These are phyloP conservation scores for Malus fusca DNA, from an alignment of 306 rosid species.

Conservation along the genomic window DNA sequence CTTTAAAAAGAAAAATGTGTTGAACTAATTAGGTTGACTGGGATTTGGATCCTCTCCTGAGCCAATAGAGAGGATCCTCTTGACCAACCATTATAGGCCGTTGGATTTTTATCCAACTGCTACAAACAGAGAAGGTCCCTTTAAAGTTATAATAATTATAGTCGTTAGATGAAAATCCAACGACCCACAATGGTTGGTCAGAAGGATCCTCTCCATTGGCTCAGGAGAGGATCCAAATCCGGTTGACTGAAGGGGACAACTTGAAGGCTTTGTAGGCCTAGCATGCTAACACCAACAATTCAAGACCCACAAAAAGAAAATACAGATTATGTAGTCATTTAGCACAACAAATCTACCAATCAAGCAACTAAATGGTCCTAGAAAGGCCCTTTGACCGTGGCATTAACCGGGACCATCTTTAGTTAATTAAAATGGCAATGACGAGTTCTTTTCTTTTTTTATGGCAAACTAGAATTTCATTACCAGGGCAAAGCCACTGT, in stretches of 20 bases:
- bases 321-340: slow-evolving; percentile 40
- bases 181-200: no score
- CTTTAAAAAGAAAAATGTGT: neutral
- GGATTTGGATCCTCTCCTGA: no score
- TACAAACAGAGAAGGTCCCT: no score
- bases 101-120: no score
- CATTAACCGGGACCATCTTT: slow-evolving; percentile 26
- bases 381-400: slow-evolving; percentile 63
- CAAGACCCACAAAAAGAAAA: slow-evolving; percentile 51
- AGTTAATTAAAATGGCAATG: slow-evolving; percentile 21
- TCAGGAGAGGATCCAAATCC: no score
- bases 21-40: slow-evolving; percentile 5
- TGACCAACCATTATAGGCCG: no score
- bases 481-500: no score
- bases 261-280: neutral
- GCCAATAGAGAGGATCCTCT: no score
- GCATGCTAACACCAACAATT: slow-evolving; percentile 34
- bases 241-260: neutral
- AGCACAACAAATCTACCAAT: slow-evolving; percentile 43
- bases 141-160: no score
- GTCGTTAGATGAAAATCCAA: no score
- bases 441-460: slow-evolving; percentile 4
- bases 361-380: slow-evolving; percentile 44
- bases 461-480: no score
- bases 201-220: no score